Percentiles rank a stretch among this genome's conserved stretches.
These are phyloP conservation scores for Solanum habrochaites DNA, from an alignment of 257 asterid species.

Conservation along the genomic window DNA sequence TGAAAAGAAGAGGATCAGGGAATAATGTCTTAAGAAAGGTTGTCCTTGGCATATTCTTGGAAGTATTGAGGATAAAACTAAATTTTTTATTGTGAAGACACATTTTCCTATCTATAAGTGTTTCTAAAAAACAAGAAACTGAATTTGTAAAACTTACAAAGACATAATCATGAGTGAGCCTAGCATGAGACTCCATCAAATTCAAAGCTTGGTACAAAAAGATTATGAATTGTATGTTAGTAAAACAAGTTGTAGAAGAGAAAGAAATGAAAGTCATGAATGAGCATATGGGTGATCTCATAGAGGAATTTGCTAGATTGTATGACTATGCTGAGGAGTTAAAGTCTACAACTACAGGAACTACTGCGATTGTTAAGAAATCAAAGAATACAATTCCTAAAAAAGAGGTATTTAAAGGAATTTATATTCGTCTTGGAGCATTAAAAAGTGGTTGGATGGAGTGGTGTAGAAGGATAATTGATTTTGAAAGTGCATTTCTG, in stretches of 20 bases:
- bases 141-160: background rate
- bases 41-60: conserved; percentile 13
- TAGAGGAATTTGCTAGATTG: background rate
- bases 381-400: background rate
- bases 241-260: background rate
- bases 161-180: background rate
- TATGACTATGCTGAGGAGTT: background rate
- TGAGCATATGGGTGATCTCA: background rate
- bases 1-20: background rate
- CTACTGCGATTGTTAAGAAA: background rate
- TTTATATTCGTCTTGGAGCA: background rate
- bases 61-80: background rate
- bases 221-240: background rate
- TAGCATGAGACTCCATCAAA: background rate
- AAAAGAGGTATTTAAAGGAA: background rate
- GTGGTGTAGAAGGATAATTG: background rate
- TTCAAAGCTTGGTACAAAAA: background rate
- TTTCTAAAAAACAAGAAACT: background rate
- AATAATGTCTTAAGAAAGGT: background rate
- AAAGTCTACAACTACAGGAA: background rate
- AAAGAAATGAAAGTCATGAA: background rate
- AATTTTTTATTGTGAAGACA: background rate
- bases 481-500: background rate
- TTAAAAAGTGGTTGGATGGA: background rate
- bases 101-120: background rate